These are phyloP conservation scores for Tylopilus subfusipes DNA, from an alignment of 768 basidiomycete genomes.

Conservation along the genomic window DNA sequence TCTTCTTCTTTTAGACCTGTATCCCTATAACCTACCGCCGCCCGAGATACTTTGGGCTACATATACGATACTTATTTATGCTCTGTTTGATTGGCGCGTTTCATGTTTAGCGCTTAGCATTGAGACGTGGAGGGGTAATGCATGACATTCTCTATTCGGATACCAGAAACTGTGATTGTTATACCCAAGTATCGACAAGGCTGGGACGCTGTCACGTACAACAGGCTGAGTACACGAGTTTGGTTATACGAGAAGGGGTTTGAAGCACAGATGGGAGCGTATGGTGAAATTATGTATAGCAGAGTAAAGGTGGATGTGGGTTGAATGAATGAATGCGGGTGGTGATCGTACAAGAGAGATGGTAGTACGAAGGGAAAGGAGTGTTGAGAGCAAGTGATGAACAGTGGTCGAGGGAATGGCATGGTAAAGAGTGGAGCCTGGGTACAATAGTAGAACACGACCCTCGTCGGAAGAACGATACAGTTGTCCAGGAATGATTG, in stretches of 20 bases:
- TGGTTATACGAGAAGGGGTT: background rate
- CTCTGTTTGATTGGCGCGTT: background rate
- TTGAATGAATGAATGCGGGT: conserved; percentile 11
- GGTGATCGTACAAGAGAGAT: conserved; percentile 7
- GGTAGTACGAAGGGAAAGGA: background rate
- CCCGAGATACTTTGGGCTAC: conserved; percentile 20
- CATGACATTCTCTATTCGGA: background rate
- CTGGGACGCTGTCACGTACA: background rate
- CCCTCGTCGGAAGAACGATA: conserved; percentile 5
- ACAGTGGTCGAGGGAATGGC: background rate
- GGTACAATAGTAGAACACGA: conserved; percentile 19
- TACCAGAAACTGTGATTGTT: background rate
- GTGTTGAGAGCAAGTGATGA: background rate
- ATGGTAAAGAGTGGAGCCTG: background rate
- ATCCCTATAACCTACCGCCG: conserved; percentile 28
- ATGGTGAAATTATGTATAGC: conserved; percentile 2
- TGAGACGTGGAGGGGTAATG: background rate
- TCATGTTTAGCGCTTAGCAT: background rate
- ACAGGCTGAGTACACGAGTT: background rate
- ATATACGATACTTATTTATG: conserved; percentile 31
- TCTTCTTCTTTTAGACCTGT: conserved; percentile 27
- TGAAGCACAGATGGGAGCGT: background rate
- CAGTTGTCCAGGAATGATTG: conserved; percentile 2
- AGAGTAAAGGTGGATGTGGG: background rate
- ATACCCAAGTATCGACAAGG: background rate